Percentiles rank a stretch among this genome's conserved stretches.
Conservation (phyloP, 176 grass and related monocot species). For the Chrysopogon serrulatus region DNA sequence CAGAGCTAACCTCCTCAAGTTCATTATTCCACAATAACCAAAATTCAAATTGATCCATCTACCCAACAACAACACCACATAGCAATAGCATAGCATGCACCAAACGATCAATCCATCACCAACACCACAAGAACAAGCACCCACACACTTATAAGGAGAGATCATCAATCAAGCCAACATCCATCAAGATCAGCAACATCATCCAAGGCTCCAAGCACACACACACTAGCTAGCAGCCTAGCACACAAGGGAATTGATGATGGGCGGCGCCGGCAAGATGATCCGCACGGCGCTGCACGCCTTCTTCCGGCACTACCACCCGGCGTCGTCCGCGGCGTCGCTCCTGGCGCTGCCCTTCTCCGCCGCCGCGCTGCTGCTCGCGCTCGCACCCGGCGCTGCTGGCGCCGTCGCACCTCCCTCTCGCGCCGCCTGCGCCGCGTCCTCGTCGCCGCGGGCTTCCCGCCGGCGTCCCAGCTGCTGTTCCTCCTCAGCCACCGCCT, state of each 20-base stretch:
- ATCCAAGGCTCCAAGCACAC: too few species aligned
- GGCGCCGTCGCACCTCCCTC: background rate
- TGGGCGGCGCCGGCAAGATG: conserved; percentile 58
- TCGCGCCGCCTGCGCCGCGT: conserved; percentile 47
- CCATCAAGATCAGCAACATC: background rate
- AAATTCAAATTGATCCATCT: background rate
- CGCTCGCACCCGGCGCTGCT: conserved; percentile 40
- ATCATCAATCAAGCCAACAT: background rate
- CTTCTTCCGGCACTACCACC: conserved; percentile 79
- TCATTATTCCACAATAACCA: background rate
- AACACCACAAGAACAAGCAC: background rate
- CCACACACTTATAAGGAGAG: background rate
- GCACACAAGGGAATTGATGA: background rate
- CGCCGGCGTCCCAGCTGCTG: conserved; percentile 62
- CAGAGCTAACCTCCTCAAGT: background rate
- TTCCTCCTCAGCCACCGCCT: conserved; percentile 72
- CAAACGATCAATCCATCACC: background rate
- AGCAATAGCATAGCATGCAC: background rate
- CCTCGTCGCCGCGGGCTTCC: conserved; percentile 65
- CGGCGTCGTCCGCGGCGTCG: conserved; percentile 46
- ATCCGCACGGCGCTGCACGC: conserved; percentile 61
- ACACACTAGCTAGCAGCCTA: too few species aligned
- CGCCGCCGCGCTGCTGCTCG: conserved; percentile 49
- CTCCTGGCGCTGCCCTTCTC: conserved; percentile 78
- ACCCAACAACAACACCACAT: background rate